Base-by-base conservation (phyloP, 768 basidiomycete genomes). In the Mrakia gelida region DNA sequence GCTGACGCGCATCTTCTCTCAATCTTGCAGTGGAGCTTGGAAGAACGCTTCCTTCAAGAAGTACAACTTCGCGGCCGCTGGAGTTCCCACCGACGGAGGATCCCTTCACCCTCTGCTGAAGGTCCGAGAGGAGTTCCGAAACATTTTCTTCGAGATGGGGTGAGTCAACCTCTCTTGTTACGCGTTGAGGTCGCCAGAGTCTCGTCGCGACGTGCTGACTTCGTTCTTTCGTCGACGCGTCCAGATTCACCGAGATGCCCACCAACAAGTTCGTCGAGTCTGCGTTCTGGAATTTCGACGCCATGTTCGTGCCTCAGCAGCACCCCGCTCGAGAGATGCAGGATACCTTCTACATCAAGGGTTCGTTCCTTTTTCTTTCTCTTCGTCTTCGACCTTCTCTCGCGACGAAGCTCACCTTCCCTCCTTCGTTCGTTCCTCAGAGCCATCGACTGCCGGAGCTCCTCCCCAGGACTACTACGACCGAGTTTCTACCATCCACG, bases 131-230 rank as follows among this genome's bases (percentile, higher is more conserved):
- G 97, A 99, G 84, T 93, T 99, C 83, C 89, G 95, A 73, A 92
- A 92, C 84, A 98, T 98, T 82, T 99, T 99, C 88, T 88, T 99
- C 81, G 97, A 99, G 84, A 98, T 98, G 95, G 97, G 97, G 96
- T 98, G 80, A 73, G 89, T 84, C 9, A 26, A 6, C 2, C 32
- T 26, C 38, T n/a, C 54, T n/a, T n/a, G n/a, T n/a, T n/a, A n/a
- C n/a, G n/a, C n/a, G n/a, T n/a, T n/a, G n/a, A n/a, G n/a, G n/a
- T n/a, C n/a, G n/a, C n/a, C n/a, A n/a, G n/a, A n/a, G n/a, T n/a
- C n/a, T n/a, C n/a, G n/a, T n/a, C n/a, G n/a, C n/a, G n/a, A n/a
- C n/a, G n/a, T n/a, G 30, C 34, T 30, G 32, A 67, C 65, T 7
- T 30, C 21, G 23, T 45, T 45, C 45, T 11, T 15, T 23, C 49